Conservation (phyloP, 1,284 basidiomycete species). For the Cerioporus squamosus region DNA sequence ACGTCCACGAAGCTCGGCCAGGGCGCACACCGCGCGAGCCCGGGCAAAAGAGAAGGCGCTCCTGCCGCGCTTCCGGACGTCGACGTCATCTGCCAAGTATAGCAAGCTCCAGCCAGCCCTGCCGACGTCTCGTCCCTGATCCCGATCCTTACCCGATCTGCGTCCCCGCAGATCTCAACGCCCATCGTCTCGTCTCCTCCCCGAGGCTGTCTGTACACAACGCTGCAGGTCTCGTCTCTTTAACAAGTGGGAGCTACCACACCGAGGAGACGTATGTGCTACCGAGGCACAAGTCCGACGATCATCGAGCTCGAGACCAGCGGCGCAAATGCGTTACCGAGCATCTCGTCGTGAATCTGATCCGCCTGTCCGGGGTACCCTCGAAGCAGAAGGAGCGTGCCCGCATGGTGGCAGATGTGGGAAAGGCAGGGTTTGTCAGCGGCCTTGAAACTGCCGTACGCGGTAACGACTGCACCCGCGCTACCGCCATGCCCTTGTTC, state of each 20-base stretch:
- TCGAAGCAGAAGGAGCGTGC: slow-evolving; percentile 2
- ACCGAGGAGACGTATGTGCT: neutral
- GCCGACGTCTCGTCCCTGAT: slow-evolving; percentile 2
- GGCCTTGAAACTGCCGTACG: slow-evolving; percentile 6
- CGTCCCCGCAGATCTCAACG: slow-evolving; percentile 3
- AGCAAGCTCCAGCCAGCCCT: neutral
- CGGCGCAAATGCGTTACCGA: too few relatives aligned
- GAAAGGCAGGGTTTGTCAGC: slow-evolving; percentile 23
- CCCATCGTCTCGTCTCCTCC: neutral
- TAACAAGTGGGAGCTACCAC: too few relatives aligned
- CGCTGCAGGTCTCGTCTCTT: neutral
- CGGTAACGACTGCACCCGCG: slow-evolving; percentile 4
- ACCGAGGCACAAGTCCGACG: neutral
- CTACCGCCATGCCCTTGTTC: slow-evolving; percentile 4
- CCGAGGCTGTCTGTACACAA: neutral
- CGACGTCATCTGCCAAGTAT: slow-evolving; percentile 7
- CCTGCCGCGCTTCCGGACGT: neutral
- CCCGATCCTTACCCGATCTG: slow-evolving; percentile 7
- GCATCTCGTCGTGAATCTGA: too few relatives aligned
- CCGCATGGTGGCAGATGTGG: slow-evolving; percentile 10
- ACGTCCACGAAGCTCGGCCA: neutral
- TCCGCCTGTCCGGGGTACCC: slow-evolving; percentile 1
- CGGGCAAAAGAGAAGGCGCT: neutral
- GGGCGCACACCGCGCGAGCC: neutral
- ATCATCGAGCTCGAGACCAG: slow-evolving; percentile 1